phyloP scores from a whole-genome alignment of 345 rosid species.

The Populus nigra region DNA sequence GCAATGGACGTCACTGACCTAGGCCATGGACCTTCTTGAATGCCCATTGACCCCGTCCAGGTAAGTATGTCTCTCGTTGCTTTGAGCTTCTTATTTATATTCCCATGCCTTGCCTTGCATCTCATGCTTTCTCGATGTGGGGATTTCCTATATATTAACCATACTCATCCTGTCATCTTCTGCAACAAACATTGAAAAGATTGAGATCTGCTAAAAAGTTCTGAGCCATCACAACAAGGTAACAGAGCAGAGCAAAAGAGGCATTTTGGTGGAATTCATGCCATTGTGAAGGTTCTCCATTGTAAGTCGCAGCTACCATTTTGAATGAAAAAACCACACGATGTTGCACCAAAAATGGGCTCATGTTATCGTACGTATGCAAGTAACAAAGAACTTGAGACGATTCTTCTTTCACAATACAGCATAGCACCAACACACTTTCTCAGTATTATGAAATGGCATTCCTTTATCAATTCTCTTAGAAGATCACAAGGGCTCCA shows the following conservation, averaged over 20 bases:
- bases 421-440: not conserved
- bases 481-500: not conserved
- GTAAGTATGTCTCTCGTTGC: not conserved
- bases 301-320: too few relatives aligned
- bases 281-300: too few relatives aligned
- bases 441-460: not conserved
- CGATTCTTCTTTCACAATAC: too few relatives aligned
- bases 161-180: too few relatives aligned
- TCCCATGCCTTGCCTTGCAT: not conserved
- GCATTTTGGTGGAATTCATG: too few relatives aligned
- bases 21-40: conserved; percentile 12
- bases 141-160: too few relatives aligned
- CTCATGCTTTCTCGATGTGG: too few relatives aligned
- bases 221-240: too few relatives aligned
- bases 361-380: not conserved
- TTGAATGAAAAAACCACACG: not conserved
- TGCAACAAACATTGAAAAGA: too few relatives aligned
- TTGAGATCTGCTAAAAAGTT: too few relatives aligned
- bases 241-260: too few relatives aligned
- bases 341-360: not conserved
- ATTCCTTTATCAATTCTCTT: too few relatives aligned
- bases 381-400: not conserved
- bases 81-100: not conserved
- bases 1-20: not conserved
- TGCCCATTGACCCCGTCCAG: conserved; percentile 21